Evolutionary conservation across 768 basidiomycete genomes (phyloP), one percentile per base, ranked within the genome.

Genomic region (Lactarius trivialis): DNA sequence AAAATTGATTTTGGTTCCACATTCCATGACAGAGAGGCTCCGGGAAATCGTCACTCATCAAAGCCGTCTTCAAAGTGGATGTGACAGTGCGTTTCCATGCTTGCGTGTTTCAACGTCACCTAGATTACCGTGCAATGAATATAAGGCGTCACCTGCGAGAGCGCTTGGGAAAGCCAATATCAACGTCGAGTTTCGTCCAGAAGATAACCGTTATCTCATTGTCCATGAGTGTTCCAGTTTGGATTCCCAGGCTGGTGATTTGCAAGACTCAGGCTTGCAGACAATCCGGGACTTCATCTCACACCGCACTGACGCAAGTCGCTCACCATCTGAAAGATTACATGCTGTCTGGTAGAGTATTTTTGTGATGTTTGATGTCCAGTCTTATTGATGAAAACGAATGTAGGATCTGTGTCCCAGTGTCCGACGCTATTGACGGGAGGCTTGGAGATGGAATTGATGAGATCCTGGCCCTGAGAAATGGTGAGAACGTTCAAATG

Each of bases 21-120:
- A 4, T 24, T 14, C 32, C n/a, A 37, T 24, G 4, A 12, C 21
- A 63, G 61, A 45, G 14, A 0, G 28, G 30, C 5, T 63, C 61
- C 2, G 61, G 61, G 32, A 63, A 63, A 52, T 63, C 52, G 2
- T 63, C 56, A 17, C 61, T 62, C 28, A 30, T 58, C 19, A n/a
- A 58, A 33, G 8, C 21, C n/a, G 14, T 33, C 21, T 63, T 54
- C 21, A 58, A 58, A 30, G 56, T 58, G 19, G 34, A 48, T n/a
- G 58, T 49, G 41, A 24, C 61, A 11, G 61, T 63, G 4, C n/a
- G 61, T 9, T 7, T 24, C 1, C 3, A 17, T 30, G 6, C 19
- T 45, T 45, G 34, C 15, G 32, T 2, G 3, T 3, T n/a, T 8
- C 32, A 24, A 3, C 9, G n/a, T 43, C n/a, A 4, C 17, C 19